Percentiles rank a stretch among this genome's conserved stretches.
Evolutionary conservation across 2,329 filamentous ascomycete species (phyloP).

Genomic region (Fonsecaea erecta): DNA sequence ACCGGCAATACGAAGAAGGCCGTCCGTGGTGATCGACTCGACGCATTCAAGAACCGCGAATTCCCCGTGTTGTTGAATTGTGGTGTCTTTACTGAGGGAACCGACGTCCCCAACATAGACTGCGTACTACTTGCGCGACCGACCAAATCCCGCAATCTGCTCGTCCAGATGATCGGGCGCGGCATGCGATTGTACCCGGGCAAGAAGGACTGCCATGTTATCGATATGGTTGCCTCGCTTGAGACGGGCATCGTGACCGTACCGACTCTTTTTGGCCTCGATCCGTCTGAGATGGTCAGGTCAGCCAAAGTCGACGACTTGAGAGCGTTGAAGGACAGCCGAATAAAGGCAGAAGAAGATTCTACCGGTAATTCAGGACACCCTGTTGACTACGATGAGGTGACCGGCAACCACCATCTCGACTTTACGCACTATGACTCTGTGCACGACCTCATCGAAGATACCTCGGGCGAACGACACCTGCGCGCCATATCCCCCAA

Average conservation of each 20-base stretch:
- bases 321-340: conserved; percentile 49
- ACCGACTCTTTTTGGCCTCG: conserved; percentile 89
- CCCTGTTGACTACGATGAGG: not conserved
- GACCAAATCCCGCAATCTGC: conserved; percentile 87
- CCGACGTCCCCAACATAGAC: conserved; percentile 96
- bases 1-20: conserved; percentile 76
- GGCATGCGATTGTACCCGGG: conserved; percentile 81
- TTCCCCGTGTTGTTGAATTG: conserved; percentile 93
- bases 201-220: conserved; percentile 89
- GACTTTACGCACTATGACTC: conserved; percentile 90
- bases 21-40: conserved; percentile 71
- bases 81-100: conserved; percentile 95
- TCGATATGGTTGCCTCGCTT: conserved; percentile 91
- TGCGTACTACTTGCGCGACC: conserved; percentile 87
- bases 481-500: conserved; percentile 75
- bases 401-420: conserved; percentile 54
- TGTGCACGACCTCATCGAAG: conserved; percentile 86
- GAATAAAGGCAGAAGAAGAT: conserved; percentile 39
- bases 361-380: not conserved
- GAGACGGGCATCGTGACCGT: conserved; percentile 85
- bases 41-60: conserved; percentile 73
- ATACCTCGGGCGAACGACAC: conserved; percentile 76
- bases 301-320: conserved; percentile 68
- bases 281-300: conserved; percentile 77
- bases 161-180: conserved; percentile 97